Percentiles rank a stretch among this genome's conserved stretches.
These are phyloP conservation scores for Trichothecium sympodiale DNA, from an alignment of 2,329 filamentous ascomycete genomes.

Conservation along the genomic window DNA sequence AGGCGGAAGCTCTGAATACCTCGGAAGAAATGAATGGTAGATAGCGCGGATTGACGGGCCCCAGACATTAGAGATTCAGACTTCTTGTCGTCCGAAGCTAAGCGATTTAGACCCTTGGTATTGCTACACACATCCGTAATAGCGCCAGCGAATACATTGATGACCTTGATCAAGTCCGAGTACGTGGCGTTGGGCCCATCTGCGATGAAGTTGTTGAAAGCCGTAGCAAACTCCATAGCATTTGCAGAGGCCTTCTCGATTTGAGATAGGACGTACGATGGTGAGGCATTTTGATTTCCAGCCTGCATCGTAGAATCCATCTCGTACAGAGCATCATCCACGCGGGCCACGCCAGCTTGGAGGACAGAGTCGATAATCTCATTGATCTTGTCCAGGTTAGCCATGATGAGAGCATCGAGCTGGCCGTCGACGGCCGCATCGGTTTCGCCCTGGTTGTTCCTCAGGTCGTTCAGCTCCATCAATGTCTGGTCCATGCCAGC, in stretches of 20 bases:
- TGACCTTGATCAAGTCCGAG: constrained; percentile 82
- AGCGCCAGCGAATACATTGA: constrained; percentile 81
- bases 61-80: constrained; percentile 73
- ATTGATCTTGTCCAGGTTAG: constrained; percentile 87
- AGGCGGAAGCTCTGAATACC: constrained; percentile 87
- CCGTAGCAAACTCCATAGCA: constrained; percentile 93
- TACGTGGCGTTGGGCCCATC: constrained; percentile 88
- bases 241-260: constrained; percentile 93
- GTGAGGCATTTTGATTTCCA: constrained; percentile 94
- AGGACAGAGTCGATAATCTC: constrained; percentile 96
- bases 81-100: constrained; percentile 94
- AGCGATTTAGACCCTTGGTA: constrained; percentile 83
- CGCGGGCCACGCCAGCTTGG: constrained; percentile 82
- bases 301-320: constrained; percentile 97
- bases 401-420: constrained; percentile 78
- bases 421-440: constrained; percentile 80
- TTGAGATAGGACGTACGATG: constrained; percentile 88
- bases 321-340: constrained; percentile 95
- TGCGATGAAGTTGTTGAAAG: constrained; percentile 97
- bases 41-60: constrained; percentile 72
- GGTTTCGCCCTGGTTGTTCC: constrained; percentile 60
- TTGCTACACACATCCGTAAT: constrained; percentile 92
- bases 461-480: constrained; percentile 83
- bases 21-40: constrained; percentile 91
- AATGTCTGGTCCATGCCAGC: constrained; percentile 95